Evolutionary conservation across 1,139 yeast species (phyloP).

Genomic region (Sugiyamaella pinicola): DNA sequence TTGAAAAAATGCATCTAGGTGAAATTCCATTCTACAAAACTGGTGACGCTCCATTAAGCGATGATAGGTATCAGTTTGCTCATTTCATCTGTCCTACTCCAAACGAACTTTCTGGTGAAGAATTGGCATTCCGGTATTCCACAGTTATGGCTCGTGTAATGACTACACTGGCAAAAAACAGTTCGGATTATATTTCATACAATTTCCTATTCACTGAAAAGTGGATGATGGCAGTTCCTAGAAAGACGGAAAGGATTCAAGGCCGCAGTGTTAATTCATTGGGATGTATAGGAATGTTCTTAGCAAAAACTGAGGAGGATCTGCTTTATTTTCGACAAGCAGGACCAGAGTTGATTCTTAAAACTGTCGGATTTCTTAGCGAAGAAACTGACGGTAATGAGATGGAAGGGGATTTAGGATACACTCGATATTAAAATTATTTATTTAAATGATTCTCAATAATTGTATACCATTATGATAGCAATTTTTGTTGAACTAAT

Average conservation of each 20-base stretch:
- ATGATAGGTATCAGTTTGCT: conserved; percentile 69
- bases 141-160: conserved; percentile 70
- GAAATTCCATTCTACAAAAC: conserved; percentile 45
- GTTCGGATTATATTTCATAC: conserved; percentile 51
- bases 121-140: conserved; percentile 62
- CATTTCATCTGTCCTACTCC: conserved; percentile 71
- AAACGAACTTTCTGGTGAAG: conserved; percentile 42
- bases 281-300: conserved; percentile 75
- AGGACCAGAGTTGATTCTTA: conserved; percentile 48
- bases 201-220: conserved; percentile 78
- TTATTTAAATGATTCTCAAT: not conserved
- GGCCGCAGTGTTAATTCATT: conserved; percentile 73
- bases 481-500: too few relatives aligned
- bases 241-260: conserved; percentile 49
- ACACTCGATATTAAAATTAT: conserved; percentile 25
- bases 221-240: conserved; percentile 87
- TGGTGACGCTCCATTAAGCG: conserved; percentile 59
- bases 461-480: too few relatives aligned
- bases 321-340: conserved; percentile 34
- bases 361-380: conserved; percentile 65
- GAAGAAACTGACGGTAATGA: conserved; percentile 36
- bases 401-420: conserved; percentile 33
- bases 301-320: conserved; percentile 69
- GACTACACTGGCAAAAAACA: conserved; percentile 54
- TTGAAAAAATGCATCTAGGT: conserved; percentile 29